Evolutionary conservation across 352 stramenopile species (phyloP), one percentile per base, ranked within the genome.

Genomic region (Phytophthora meadii): DNA sequence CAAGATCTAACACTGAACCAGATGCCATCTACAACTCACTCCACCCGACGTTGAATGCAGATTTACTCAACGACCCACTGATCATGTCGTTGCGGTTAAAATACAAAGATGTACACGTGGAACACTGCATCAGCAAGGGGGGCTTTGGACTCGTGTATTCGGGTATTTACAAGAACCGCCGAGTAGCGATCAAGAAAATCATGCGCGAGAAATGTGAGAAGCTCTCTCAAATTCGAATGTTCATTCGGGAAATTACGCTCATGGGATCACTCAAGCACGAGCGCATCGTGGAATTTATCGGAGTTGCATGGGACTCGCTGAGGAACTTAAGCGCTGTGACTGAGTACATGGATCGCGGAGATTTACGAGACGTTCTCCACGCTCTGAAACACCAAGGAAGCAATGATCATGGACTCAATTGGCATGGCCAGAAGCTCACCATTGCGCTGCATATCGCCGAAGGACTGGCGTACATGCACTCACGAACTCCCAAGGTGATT

Each of bases 311-410:
- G 81, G 82, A 89, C 34, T 79, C 74, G 1, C 62, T 89, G 2
- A 68, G 70, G 5, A 83, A 89, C 42, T 46, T 91, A 3, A 78
- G 70, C 15, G 74, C 77, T 11, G 79, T 93, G 17, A 90, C 79
- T 1, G 84, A 93, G 70, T 88, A 85, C 53, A 92, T 93, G 84
- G 82, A 92, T 15, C 76, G 78, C 7, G 84, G 82, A 0, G 84
- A 93, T 67, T 54, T 90, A 7, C 81, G 81, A 15, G 79, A 88
- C 11, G 79, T 93, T 12, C 55, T 91, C 14, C 71, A 84, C 30
- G 58, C 47, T 0, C 53, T 76, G 30, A 87, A 86, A 39, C 49
- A 69, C 22, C 63, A 67, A 6, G 66, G 57, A 28, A 73, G 60
- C 41, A 71, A 50, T 28, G 44, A 73, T 24, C 44, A 61, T n/a